Percentiles rank a stretch among this genome's conserved stretches.
Evolutionary conservation across 164 flowering plant species (phyloP).

Genomic region (Umbilicus rupestris): DNA sequence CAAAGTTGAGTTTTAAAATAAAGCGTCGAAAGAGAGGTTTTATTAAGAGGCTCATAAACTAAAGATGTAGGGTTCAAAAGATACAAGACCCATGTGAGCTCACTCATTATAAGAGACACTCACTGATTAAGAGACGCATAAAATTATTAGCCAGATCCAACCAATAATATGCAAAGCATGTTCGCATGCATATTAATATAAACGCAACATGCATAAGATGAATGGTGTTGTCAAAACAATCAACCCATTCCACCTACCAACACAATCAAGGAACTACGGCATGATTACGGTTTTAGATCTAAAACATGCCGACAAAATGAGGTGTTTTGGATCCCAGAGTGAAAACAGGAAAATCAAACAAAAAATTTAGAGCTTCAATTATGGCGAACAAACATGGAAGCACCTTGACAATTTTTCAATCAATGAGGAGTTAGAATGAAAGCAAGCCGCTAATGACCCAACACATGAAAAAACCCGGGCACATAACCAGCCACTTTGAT

Average conservation of each 20-base stretch:
- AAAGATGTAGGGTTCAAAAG: conserved; percentile 7
- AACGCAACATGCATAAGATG: not conserved
- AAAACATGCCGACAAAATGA: not conserved
- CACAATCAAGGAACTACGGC: not conserved
- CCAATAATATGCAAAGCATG: conserved; percentile 1
- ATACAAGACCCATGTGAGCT: conserved; percentile 5
- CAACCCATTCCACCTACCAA: not conserved
- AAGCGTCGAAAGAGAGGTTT: not conserved
- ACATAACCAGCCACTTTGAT: not conserved
- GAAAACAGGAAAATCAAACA: not conserved
- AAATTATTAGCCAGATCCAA: not conserved
- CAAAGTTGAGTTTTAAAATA: not conserved
- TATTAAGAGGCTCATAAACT: not conserved
- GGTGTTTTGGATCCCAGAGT: not conserved
- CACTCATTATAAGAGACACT: not conserved
- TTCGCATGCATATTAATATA: not conserved
- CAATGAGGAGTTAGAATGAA: not conserved
- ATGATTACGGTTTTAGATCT: not conserved
- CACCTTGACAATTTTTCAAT: not conserved
- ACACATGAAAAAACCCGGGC: not conserved
- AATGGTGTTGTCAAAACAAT: not conserved
- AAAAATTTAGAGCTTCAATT: not conserved
- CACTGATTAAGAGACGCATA: too few species aligned
- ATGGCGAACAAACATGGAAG: not conserved
- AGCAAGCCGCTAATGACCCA: not conserved